Percentiles rank a stretch among this genome's conserved stretches.
phyloP scores from a whole-genome alignment of 495 filamentous ascomycete genomes.

The Penicillium pancosmium region DNA sequence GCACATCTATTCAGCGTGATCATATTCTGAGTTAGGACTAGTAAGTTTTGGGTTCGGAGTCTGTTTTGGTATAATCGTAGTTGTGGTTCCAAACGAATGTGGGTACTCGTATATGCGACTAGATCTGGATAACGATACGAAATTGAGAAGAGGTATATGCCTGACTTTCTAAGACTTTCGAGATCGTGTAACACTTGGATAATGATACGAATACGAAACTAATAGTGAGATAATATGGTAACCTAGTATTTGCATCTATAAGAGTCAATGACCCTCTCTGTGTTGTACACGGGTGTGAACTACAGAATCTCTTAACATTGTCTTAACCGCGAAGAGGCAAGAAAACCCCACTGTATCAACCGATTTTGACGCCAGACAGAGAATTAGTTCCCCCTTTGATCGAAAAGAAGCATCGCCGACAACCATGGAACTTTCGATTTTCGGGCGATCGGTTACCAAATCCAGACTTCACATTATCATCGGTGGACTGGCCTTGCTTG shows the following conservation, averaged over 20 bases:
- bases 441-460: not conserved
- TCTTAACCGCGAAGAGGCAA: too few species aligned
- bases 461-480: constrained; percentile 20
- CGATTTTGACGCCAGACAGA: too few species aligned
- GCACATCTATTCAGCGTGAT: too few species aligned
- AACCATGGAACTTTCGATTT: not conserved
- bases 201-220: not conserved
- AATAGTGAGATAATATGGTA: not conserved
- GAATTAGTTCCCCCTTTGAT: too few species aligned
- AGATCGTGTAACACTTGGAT: not conserved
- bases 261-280: not conserved
- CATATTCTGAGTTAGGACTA: not conserved
- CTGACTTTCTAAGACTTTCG: not conserved
- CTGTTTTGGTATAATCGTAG: too few species aligned
- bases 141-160: not conserved
- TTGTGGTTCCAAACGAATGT: not conserved
- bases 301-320: not conserved
- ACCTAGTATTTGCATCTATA: not conserved
- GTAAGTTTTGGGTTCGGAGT: not conserved
- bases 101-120: not conserved
- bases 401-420: too few species aligned
- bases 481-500: constrained; percentile 14
- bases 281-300: not conserved
- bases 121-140: not conserved
- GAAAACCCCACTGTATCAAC: too few species aligned